These are phyloP conservation scores for Mucor saturninus DNA, from an alignment of 371 early-diverging fungal species.

Conservation along the genomic window DNA sequence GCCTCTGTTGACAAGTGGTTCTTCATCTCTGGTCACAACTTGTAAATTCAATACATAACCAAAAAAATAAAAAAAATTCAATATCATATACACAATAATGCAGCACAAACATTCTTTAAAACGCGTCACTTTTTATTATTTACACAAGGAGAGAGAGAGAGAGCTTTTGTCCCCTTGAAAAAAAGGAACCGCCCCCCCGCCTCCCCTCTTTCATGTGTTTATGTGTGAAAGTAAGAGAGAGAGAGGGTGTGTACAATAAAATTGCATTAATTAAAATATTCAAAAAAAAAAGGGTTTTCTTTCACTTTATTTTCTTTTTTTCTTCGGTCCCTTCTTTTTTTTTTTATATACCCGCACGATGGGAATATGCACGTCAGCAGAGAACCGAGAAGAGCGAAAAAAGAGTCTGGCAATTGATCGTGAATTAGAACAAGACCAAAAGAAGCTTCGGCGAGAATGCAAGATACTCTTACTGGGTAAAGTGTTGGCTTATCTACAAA, in stretches of 20 bases:
- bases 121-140: too few species aligned
- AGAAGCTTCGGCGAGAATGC: slow-evolving; percentile 63
- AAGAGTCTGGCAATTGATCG: slow-evolving; percentile 67
- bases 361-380: slow-evolving; percentile 70
- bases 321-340: neutral
- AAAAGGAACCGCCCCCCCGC: too few species aligned
- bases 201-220: too few species aligned
- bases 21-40: slow-evolving; percentile 85
- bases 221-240: too few species aligned
- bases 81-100: too few species aligned
- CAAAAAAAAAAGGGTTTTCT: neutral
- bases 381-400: slow-evolving; percentile 56
- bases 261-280: neutral
- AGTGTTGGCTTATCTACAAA: neutral
- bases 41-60: slow-evolving; percentile 49
- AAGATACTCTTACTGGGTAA: slow-evolving; percentile 75
- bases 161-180: too few species aligned
- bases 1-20: slow-evolving; percentile 96
- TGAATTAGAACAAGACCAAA: slow-evolving; percentile 62
- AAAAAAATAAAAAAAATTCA: neutral
- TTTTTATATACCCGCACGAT: slow-evolving; percentile 31
- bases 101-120: too few species aligned
- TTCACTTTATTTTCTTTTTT: neutral
- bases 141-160: too few species aligned
- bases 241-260: neutral